A percentile compares a stretch with the other conserved stretches of the same genome.
Evolutionary conservation across 1,284 basidiomycete genomes (phyloP).

Genomic region (Cutaneotrichosporon curvatum): DNA sequence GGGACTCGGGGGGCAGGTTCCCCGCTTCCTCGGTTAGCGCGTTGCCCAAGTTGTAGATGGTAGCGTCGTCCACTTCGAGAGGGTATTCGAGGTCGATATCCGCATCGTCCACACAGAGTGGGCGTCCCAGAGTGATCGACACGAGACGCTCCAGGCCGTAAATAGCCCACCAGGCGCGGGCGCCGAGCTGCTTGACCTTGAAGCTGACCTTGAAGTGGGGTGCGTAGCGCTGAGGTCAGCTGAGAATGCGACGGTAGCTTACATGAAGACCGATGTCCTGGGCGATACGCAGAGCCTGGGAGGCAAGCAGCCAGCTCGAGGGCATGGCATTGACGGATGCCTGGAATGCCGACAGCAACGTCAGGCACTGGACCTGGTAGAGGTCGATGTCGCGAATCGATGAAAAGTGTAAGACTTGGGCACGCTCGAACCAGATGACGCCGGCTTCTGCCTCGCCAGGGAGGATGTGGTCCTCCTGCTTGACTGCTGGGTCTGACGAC

Average conservation of each 20-base stretch:
- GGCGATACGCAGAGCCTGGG: slow-evolving; percentile 74
- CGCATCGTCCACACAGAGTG: slow-evolving; percentile 47
- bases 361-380: slow-evolving; percentile 77
- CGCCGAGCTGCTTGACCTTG: slow-evolving; percentile 75
- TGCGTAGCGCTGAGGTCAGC: slow-evolving; percentile 60
- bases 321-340: slow-evolving; percentile 84
- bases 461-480: slow-evolving; percentile 23
- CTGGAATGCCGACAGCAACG: slow-evolving; percentile 77
- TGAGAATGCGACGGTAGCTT: slow-evolving; percentile 39
- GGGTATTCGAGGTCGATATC: slow-evolving; percentile 57
- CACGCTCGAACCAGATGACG: slow-evolving; percentile 46
- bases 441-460: slow-evolving; percentile 43
- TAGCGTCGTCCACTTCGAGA: slow-evolving; percentile 69
- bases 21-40: slow-evolving; percentile 13
- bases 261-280: slow-evolving; percentile 86
- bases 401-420: slow-evolving; percentile 80
- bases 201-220: slow-evolving; percentile 61
- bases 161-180: slow-evolving; percentile 85
- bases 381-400: slow-evolving; percentile 68
- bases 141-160: slow-evolving; percentile 78
- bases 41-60: slow-evolving; percentile 50
- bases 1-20: slow-evolving; percentile 51
- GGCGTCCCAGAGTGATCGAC: slow-evolving; percentile 70
- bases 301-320: slow-evolving; percentile 80
- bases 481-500: not conserved